Evolutionary conservation across 805 yeast species (phyloP).

Genomic region (Metschnikowia chrysomelidarum): DNA sequence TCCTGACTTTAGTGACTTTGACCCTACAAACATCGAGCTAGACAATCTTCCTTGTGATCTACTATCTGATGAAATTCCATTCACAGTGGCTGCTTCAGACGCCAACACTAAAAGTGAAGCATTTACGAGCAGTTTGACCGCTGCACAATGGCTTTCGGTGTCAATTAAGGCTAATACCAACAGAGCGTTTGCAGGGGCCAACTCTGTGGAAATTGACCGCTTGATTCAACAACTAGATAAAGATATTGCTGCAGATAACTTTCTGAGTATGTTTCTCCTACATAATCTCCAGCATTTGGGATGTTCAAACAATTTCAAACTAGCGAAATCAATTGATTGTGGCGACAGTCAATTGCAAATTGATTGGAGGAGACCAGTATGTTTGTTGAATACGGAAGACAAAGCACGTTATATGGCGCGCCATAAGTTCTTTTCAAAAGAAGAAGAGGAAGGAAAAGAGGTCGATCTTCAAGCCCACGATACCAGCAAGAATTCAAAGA

Average conservation of each 20-base stretch:
- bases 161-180: conserved; percentile 6
- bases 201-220: background rate
- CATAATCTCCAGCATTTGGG: background rate
- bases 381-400: conserved; percentile 1
- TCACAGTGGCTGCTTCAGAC: conserved; percentile 8
- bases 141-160: conserved; percentile 8
- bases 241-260: background rate
- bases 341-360: background rate
- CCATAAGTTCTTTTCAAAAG: too few relatives aligned
- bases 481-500: background rate
- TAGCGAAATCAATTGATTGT: conserved; percentile 1
- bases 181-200: conserved; percentile 4
- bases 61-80: conserved; percentile 6
- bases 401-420: too few relatives aligned
- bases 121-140: conserved; percentile 1
- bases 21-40: conserved; percentile 6
- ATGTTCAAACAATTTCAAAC: background rate
- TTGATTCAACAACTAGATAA: background rate
- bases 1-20: conserved; percentile 7
- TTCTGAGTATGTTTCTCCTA: conserved; percentile 8
- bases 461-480: background rate
- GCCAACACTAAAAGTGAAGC: background rate
- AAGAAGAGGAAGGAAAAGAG: background rate
- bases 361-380: background rate
- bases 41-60: conserved; percentile 4